These are phyloP conservation scores for Podospora sp. DNA, from an alignment of 495 filamentous ascomycete species.

Conservation along the genomic window DNA sequence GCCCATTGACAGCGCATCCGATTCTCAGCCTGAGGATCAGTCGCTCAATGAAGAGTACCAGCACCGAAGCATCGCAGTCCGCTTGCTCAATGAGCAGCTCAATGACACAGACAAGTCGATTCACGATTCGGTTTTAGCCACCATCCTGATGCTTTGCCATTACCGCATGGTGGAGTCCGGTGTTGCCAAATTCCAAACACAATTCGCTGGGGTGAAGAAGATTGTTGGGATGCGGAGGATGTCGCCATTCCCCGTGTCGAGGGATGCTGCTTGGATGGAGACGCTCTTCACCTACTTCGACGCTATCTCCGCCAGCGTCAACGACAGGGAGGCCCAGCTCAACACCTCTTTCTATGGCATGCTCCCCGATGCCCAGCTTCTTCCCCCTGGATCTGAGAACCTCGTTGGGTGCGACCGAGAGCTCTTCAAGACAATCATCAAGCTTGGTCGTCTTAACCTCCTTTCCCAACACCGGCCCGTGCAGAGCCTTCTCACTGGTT, in stretches of 20 bases:
- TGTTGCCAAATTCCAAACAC: constrained; percentile 87
- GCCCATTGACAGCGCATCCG: constrained; percentile 42
- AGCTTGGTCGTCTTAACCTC: constrained; percentile 84
- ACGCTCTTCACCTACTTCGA: constrained; percentile 97
- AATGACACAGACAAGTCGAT: constrained; percentile 70
- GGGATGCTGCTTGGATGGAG: constrained; percentile 80
- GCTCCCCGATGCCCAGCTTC: constrained; percentile 70
- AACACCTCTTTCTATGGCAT: constrained; percentile 64
- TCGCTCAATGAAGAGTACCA: constrained; percentile 73
- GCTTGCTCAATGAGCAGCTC: constrained; percentile 79
- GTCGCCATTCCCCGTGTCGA: constrained; percentile 66
- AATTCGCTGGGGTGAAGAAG: constrained; percentile 93
- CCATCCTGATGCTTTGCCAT: constrained; percentile 83
- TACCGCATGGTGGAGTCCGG: constrained; percentile 94
- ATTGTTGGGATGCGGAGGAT: constrained; percentile 79
- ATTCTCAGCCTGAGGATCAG: constrained; percentile 48
- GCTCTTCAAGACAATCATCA: constrained; percentile 75
- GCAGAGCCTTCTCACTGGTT: constrained; percentile 37
- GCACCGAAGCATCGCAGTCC: constrained; percentile 80
- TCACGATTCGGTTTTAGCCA: constrained; percentile 87
- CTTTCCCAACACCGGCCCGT: constrained; percentile 75
- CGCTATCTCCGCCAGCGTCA: constrained; percentile 89
- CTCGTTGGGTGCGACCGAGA: constrained; percentile 83
- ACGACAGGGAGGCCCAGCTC: constrained; percentile 89
- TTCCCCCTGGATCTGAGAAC: constrained; percentile 64